Evolutionary conservation across 805 yeast genomes (phyloP).

Genomic region (Wickerhamiella qilinensis): DNA sequence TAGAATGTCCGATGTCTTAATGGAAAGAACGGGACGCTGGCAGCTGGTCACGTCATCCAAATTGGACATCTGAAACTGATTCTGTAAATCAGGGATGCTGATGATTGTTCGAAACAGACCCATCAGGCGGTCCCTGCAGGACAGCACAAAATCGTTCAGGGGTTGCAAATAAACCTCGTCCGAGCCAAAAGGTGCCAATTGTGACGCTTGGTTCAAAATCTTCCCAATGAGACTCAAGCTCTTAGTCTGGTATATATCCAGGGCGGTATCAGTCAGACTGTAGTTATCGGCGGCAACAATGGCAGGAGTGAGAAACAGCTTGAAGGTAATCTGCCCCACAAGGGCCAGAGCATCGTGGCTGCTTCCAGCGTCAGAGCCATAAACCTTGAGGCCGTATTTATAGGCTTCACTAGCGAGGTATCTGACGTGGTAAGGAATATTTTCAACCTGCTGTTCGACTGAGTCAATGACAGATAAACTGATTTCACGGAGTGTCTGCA

Average conservation of each 20-base stretch:
- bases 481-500: constrained; percentile 58
- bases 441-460: constrained; percentile 28
- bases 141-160: constrained; percentile 51
- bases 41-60: constrained; percentile 54
- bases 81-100: constrained; percentile 39
- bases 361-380: constrained; percentile 1
- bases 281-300: constrained; percentile 27
- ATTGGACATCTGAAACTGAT: constrained; percentile 37
- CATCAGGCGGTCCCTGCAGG: constrained; percentile 32
- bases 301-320: constrained; percentile 23
- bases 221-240: constrained; percentile 44
- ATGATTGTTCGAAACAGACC: constrained; percentile 32
- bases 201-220: constrained; percentile 46
- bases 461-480: constrained; percentile 43
- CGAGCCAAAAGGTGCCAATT: constrained; percentile 48
- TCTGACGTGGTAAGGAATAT: constrained; percentile 41
- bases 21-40: constrained; percentile 25
- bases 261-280: constrained; percentile 30
- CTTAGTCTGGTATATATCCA: constrained; percentile 25
- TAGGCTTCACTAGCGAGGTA: constrained; percentile 28
- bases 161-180: constrained; percentile 62
- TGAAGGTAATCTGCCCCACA: constrained; percentile 39
- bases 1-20: constrained; percentile 24
- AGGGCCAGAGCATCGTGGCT: constrained; percentile 39
- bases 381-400: background rate